A percentile compares a stretch with the other conserved stretches of the same genome.
Evolutionary conservation across 1,284 basidiomycete genomes (phyloP).

Genomic region (Trichosporon sp.): DNA sequence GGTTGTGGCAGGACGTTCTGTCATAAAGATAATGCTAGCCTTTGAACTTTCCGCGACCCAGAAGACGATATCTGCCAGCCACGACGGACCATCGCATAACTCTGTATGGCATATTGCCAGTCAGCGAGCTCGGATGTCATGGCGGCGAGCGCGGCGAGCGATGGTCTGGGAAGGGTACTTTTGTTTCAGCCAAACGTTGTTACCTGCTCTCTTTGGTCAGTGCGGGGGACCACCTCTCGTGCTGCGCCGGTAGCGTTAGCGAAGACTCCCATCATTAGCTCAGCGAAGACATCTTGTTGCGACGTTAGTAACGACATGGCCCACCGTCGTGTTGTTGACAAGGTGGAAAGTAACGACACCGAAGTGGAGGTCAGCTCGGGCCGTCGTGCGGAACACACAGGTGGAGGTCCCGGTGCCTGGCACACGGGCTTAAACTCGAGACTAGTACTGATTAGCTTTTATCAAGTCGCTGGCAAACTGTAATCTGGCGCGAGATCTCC

Average conservation of each 20-base stretch:
- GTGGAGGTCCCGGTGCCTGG: constrained; percentile 1
- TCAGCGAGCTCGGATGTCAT: not conserved
- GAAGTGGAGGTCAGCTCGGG: not conserved
- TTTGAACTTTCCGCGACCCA: constrained; percentile 1
- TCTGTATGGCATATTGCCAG: not conserved
- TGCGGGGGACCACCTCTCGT: not conserved
- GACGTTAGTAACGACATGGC: not conserved
- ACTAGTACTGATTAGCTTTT: not conserved
- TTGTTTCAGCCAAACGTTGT: not conserved
- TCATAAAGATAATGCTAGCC: not conserved
- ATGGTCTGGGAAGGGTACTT: not conserved
- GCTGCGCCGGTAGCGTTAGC: not conserved
- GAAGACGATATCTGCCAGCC: not conserved
- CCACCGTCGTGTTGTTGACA: not conserved
- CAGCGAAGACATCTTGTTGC: not conserved
- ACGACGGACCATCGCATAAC: not conserved
- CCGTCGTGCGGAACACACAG: not conserved
- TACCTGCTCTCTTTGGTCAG: not conserved
- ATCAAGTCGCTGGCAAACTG: not conserved
- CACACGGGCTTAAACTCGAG: not conserved
- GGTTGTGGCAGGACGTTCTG: not conserved
- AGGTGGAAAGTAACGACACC: not conserved
- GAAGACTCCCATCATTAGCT: not conserved
- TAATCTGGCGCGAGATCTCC: not conserved
- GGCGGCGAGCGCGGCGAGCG: no score